A percentile compares a stretch with the other conserved stretches of the same genome.
Conservation (phyloP, 495 filamentous ascomycete species). For the Pyrenopolyporus hunteri region DNA sequence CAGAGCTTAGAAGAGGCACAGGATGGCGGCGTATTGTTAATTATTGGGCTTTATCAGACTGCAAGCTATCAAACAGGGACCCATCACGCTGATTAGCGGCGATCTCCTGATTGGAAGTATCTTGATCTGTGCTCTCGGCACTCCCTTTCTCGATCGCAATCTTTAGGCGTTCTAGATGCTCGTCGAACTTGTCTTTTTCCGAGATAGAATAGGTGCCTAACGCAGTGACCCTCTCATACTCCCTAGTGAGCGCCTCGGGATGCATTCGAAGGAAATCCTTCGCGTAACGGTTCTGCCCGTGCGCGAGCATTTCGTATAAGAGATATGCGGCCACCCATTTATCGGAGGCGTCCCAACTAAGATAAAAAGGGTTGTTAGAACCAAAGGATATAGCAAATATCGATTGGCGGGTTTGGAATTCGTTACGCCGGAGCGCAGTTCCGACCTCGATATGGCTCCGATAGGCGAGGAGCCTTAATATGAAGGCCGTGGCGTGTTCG, state of each 20-base stretch:
- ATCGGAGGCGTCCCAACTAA: neutral
- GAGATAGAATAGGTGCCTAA: neutral
- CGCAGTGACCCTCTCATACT: neutral
- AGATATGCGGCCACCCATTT: conserved; percentile 22
- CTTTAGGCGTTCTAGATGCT: neutral
- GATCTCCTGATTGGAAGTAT: too few species aligned
- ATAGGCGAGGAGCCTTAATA: conserved; percentile 12
- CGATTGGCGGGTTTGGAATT: conserved; percentile 7
- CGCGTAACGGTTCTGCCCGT: neutral
- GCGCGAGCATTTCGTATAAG: conserved; percentile 4
- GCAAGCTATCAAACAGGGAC: too few species aligned
- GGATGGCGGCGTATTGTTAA: too few species aligned
- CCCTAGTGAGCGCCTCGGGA: neutral
- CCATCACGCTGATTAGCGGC: too few species aligned
- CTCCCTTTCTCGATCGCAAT: too few species aligned
- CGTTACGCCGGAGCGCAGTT: too few species aligned
- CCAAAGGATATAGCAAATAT: conserved; percentile 6
- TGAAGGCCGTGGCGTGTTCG: neutral
- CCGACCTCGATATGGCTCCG: conserved; percentile 2
- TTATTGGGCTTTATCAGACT: too few species aligned
- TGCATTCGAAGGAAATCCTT: neutral
- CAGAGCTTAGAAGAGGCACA: too few species aligned
- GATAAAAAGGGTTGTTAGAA: conserved; percentile 2
- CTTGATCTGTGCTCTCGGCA: too few species aligned
- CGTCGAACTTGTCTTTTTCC: neutral